Base-by-base conservation (phyloP, 495 filamentous ascomycete genomes). In the Penicillium salamii region DNA sequence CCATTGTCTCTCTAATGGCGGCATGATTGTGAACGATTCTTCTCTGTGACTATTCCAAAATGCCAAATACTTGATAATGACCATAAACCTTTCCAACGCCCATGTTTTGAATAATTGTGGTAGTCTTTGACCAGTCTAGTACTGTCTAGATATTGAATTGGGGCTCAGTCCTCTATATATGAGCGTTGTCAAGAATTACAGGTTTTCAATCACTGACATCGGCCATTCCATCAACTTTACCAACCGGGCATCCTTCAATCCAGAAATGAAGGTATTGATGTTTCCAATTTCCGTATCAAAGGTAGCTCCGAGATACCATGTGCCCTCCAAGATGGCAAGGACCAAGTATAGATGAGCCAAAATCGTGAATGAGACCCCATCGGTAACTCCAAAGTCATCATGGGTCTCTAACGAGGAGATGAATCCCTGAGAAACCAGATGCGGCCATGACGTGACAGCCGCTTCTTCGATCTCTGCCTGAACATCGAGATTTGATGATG, bases 401-500 rank as follows among this genome's bases (percentile, higher is more conserved):
- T 53, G 20, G 5, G 31, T 23, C 2, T 58, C 47, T 13, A 65
- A 43, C 7, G 47, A 53, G 7, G 33, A 44, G 9, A 67, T 46
- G 21, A 66, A 68, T 2, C 13, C 18, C 1, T 49, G 39, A 12
- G 59, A 34, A 7, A 68, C 24, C 35, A 40, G 17, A 3, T 52
- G 15, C 5, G 65, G 59, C 65, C 59, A 66, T 1, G 55, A 35
- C 9, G 49, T 43, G 4, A 63, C 34, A 12, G 55, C 68, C 5
- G 63, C 58, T 13, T 67, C 58, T 52, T 67, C 63, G 0, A 73
- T 44, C 20, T 70, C 67, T 1, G 45, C 32, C 19, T 62, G 59
- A 6, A 69, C 46, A 2, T 57, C 60, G 1, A 49, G 46, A 32
- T 56, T 37, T 7, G 55, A 49, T 0, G 54, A 33, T 11, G 2